A percentile compares a stretch with the other conserved stretches of the same genome.
Evolutionary conservation across 805 yeast genomes (phyloP).

Genomic region (Priceomyces carsonii): DNA sequence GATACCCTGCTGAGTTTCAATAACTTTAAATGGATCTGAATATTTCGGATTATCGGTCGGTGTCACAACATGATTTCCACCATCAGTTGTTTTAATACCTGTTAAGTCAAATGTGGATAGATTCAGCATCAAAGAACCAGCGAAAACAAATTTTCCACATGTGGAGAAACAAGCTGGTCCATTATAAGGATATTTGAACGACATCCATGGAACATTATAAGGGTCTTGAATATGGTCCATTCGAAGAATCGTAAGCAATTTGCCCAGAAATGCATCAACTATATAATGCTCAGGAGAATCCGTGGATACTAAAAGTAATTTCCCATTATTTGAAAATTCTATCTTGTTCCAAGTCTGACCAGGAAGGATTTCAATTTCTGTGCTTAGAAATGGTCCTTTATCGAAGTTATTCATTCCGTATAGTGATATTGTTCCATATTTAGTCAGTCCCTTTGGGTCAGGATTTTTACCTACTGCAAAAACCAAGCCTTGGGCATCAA

Average conservation of each 20-base stretch:
- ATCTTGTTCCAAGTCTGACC: slow-evolving; percentile 56
- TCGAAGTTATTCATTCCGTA: slow-evolving; percentile 64
- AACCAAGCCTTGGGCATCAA: slow-evolving; percentile 83
- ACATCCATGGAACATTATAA: slow-evolving; percentile 18
- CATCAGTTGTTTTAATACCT: slow-evolving; percentile 21
- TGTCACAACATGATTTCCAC: slow-evolving; percentile 17
- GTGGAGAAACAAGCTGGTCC: slow-evolving; percentile 40
- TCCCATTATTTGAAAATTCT: slow-evolving; percentile 81
- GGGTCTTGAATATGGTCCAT: background rate
- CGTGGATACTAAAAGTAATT: slow-evolving; percentile 57
- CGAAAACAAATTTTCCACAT: slow-evolving; percentile 38
- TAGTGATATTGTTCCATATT: slow-evolving; percentile 39
- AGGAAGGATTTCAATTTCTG: slow-evolving; percentile 16
- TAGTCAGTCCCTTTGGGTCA: slow-evolving; percentile 22
- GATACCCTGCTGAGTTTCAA: slow-evolving; percentile 27
- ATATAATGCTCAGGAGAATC: slow-evolving; percentile 57
- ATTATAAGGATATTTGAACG: slow-evolving; percentile 31
- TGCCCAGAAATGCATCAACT: slow-evolving; percentile 70
- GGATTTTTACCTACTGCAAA: slow-evolving; percentile 58
- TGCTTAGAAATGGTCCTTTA: slow-evolving; percentile 51
- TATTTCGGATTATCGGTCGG: slow-evolving; percentile 18
- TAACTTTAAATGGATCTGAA: slow-evolving; percentile 22
- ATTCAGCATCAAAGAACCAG: slow-evolving; percentile 27
- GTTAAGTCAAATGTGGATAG: slow-evolving; percentile 32
- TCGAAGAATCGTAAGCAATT: slow-evolving; percentile 33